Conservation (phyloP, 2,329 filamentous ascomycete species). For the Pseudogymnoascus sp. region DNA sequence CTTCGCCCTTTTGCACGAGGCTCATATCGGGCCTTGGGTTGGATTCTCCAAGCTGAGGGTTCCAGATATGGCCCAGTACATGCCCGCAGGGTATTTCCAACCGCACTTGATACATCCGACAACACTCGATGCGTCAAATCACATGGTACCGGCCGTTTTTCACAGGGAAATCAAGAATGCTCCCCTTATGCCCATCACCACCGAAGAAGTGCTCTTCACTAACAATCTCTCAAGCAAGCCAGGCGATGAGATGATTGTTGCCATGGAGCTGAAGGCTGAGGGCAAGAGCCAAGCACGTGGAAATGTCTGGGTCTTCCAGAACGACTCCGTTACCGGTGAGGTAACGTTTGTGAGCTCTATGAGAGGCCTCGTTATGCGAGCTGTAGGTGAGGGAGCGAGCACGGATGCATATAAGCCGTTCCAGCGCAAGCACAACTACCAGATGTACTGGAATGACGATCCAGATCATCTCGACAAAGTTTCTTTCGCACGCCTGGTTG, state of each 20-base stretch:
- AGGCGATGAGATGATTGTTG: constrained; percentile 8
- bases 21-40: constrained; percentile 2
- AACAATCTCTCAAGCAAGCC: background rate
- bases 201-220: background rate
- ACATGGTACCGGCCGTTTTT: background rate
- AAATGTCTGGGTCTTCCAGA: constrained; percentile 8
- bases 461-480: background rate
- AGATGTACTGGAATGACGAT: constrained; percentile 5
- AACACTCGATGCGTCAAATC: constrained; percentile 12
- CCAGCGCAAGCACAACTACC: constrained; percentile 10
- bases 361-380: background rate
- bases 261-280: constrained; percentile 1
- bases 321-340: background rate
- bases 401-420: constrained; percentile 4
- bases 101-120: background rate
- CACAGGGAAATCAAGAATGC: background rate
- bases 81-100: constrained; percentile 9
- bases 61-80: constrained; percentile 9
- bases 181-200: background rate
- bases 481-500: background rate
- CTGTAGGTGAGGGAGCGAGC: constrained; percentile 1
- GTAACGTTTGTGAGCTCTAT: constrained; percentile 1
- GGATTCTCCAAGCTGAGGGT: constrained; percentile 5
- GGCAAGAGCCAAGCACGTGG: background rate
- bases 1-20: constrained; percentile 12